These are phyloP conservation scores for Ophiostoma montium DNA, from an alignment of 2,329 filamentous ascomycete species.

Conservation along the genomic window DNA sequence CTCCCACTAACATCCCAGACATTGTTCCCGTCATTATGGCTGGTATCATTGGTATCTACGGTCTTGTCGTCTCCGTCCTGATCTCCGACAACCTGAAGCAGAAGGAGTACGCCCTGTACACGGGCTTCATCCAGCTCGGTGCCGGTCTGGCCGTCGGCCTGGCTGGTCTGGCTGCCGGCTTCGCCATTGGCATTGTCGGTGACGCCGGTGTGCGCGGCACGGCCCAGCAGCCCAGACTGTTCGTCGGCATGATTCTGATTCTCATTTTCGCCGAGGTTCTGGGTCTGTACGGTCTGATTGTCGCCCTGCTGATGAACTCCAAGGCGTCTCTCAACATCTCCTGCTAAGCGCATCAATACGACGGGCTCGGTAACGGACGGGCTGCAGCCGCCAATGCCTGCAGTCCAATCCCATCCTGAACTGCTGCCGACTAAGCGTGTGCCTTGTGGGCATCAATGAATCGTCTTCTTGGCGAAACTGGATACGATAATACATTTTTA, in stretches of 20 bases:
- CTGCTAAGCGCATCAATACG: conserved; percentile 34
- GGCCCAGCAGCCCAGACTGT: conserved; percentile 71
- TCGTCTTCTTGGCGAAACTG: conserved; percentile 1
- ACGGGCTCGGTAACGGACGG: too few relatives aligned
- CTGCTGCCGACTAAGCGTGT: too few relatives aligned
- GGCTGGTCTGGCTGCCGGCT: conserved; percentile 70
- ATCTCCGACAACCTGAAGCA: conserved; percentile 70
- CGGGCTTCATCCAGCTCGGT: conserved; percentile 74
- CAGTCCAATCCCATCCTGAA: background rate
- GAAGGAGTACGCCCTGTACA: conserved; percentile 54
- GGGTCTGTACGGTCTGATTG: conserved; percentile 98
- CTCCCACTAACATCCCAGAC: conserved; percentile 40
- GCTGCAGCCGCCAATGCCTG: background rate
- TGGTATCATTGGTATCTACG: conserved; percentile 99
- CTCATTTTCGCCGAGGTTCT: conserved; percentile 99
- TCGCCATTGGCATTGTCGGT: conserved; percentile 78
- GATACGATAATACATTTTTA: conserved; percentile 8
- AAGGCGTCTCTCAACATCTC: conserved; percentile 54
- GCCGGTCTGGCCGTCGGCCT: conserved; percentile 72
- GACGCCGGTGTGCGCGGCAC: conserved; percentile 81
- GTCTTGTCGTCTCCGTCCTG: conserved; percentile 74
- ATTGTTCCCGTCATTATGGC: conserved; percentile 99
- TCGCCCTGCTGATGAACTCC: conserved; percentile 98
- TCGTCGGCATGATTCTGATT: conserved; percentile 97
- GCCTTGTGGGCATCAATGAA: too few relatives aligned